phyloP scores from a whole-genome alignment of 2,329 filamentous ascomycete species.

The Penicillium glabrum region DNA sequence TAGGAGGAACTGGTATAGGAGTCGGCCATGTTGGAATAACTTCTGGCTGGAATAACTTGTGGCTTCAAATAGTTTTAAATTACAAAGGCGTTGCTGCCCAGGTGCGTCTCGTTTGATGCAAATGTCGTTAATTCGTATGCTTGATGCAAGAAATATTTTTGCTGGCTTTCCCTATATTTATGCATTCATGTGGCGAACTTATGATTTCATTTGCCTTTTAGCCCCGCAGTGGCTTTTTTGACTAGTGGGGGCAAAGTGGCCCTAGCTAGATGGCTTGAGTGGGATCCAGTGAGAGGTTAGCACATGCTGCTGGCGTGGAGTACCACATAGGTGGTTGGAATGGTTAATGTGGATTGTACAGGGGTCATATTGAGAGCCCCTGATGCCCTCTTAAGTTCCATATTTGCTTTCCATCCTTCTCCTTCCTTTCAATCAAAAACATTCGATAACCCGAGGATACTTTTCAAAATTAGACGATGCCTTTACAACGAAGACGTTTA shows the following conservation, averaged over 20 bases:
- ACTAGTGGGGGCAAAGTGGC: neutral
- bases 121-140: neutral
- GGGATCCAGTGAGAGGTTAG: neutral
- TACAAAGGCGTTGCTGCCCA: neutral
- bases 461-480: neutral
- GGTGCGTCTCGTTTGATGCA: neutral
- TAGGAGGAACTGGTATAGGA: slow-evolving; percentile 34
- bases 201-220: slow-evolving; percentile 6
- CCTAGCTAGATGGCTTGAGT: neutral
- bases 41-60: neutral
- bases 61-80: neutral
- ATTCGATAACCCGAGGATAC: neutral
- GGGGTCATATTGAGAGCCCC: neutral
- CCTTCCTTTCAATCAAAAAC: neutral
- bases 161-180: neutral
- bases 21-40: slow-evolving; percentile 20
- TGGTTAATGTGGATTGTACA: neutral
- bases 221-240: neutral
- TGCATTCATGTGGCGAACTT: neutral
- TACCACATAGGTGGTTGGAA: neutral
- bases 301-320: neutral
- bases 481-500: neutral
- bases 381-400: neutral
- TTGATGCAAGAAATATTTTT: neutral
- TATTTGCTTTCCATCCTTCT: neutral